Base-by-base conservation (phyloP, 192 early-diverging fungal genomes). In the Hyaloraphidium curvatum region DNA sequence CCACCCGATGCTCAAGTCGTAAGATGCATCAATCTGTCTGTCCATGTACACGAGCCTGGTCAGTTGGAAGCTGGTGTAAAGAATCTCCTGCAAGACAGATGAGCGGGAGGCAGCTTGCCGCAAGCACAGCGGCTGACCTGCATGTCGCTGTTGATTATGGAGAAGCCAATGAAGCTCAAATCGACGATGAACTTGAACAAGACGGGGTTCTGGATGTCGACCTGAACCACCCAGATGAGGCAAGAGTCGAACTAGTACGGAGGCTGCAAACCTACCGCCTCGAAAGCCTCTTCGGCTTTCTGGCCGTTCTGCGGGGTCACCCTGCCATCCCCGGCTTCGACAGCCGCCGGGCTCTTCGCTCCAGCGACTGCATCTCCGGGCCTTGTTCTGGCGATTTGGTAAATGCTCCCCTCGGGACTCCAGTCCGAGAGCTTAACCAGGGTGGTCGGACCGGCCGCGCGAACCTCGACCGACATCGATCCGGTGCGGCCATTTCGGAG, bases 121-220 rank as follows among this genome's bases (percentile, higher is more conserved):
- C 16, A 2, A 21, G 9, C 17, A 33, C 16, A 28, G 35, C 9
- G 13, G 56, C 29, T 30, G 55, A 77, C 74, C 43, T 85, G 77
- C 63, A 84, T 67, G 19, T 75, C 58, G 39, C 72, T 67, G 65
- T 80, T 86, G 31, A 98, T 76, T 13, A 98, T 53, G 2, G 94
- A 98, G 16, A 95, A 66, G 52, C 94, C 94, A 53, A 98, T 84
- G 9, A n/a, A n/a, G n/a, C n/a, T n/a, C n/a, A n/a, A n/a, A n/a
- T n/a, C n/a, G n/a, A n/a, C n/a, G n/a, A n/a, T n/a, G n/a, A n/a
- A n/a, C n/a, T n/a, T n/a, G n/a, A n/a, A n/a, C n/a, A n/a, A n/a
- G n/a, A n/a, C n/a, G n/a, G n/a, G n/a, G n/a, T n/a, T n/a, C n/a
- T n/a, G n/a, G n/a, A n/a, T n/a, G n/a, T n/a, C n/a, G n/a, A n/a